These are phyloP conservation scores for Boletus coccyginus DNA, from an alignment of 768 basidiomycete genomes.

Conservation along the genomic window DNA sequence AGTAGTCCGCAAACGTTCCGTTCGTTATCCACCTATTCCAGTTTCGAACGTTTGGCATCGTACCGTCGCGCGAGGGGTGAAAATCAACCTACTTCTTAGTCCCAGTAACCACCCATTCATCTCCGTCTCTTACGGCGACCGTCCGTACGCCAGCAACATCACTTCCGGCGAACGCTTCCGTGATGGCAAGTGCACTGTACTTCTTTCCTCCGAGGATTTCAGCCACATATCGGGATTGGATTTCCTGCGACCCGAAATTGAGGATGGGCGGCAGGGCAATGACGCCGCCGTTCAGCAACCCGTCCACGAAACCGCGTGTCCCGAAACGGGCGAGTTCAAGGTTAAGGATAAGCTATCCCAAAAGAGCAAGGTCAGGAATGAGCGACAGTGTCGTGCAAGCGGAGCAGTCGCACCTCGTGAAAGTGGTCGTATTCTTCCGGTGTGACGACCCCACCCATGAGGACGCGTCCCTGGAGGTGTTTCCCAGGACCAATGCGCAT, in stretches of 20 bases:
- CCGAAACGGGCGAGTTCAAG: conserved; percentile 82
- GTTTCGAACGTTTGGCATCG: neutral
- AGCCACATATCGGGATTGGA: conserved; percentile 68
- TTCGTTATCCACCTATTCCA: conserved; percentile 82
- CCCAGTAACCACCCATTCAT: conserved; percentile 85
- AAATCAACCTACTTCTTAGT: conserved; percentile 76
- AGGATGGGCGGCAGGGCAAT: conserved; percentile 89
- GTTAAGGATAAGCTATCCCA: conserved; percentile 64
- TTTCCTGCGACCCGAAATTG: conserved; percentile 79
- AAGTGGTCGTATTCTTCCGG: conserved; percentile 94
- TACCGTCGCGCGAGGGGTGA: neutral
- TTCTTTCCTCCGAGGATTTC: conserved; percentile 77
- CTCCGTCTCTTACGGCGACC: conserved; percentile 80
- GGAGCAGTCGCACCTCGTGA: conserved; percentile 61
- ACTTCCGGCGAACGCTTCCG: conserved; percentile 90
- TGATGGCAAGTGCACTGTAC: conserved; percentile 86
- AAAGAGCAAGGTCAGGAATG: neutral
- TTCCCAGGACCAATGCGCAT: conserved; percentile 79
- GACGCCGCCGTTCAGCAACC: conserved; percentile 74
- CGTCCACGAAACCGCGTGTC: conserved; percentile 86
- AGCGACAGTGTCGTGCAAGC: neutral
- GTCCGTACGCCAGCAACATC: conserved; percentile 85
- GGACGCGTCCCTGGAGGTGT: conserved; percentile 75
- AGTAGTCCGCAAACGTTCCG: conserved; percentile 81
- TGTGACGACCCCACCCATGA: conserved; percentile 78